Base-by-base conservation (phyloP, 306 rosid genomes). In the Citrullus mucosospermus region DNA sequence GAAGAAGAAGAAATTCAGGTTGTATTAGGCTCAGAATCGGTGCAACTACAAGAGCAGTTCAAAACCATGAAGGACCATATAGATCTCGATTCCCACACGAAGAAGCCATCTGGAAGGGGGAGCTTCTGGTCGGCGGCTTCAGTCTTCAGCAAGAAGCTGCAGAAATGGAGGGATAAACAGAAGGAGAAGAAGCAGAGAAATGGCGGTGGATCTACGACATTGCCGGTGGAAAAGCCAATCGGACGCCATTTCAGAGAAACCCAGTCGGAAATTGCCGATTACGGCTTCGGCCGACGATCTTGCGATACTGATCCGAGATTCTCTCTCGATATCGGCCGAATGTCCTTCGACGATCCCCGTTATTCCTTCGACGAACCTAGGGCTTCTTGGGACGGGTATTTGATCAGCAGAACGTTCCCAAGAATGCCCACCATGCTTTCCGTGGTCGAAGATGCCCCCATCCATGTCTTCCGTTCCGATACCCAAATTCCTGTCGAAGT, bases 91-190 rank as follows among this genome's bases (percentile, higher is more conserved):
- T 88, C 93, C 0, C 93, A 92, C 62, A 78, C 90, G 5, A 95
- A 92, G 90, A 95, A 91, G 79, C 77, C 66, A 14, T 34, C 75
- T 78, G 86, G 91, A 12, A 92, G 90, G 62, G 96, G 98, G 1
- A 92, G 99, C 56, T 92, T 95, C 86, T 92, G 97, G 99, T 89
- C 97, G 0, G 99, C 99, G 0, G 99, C 99, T n/a, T 95, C 99
- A 6, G 99, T 95, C 2, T 95, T 95, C 88, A 95, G 97, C 88
- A 95, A 92, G 84, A 95, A 92, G 81, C 80, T 91, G 18, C 99
- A 95, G 92, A 92, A 95, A 75, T 95, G 99, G 99, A 86, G 99
- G 78, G 97, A 89, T 79, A 95, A 92, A 79, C 99, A 95, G 91
- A 95, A 95, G 87, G 82, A 85, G 18, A 95, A 95, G 89, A 95